Conservation (phyloP, 73 alveolate genomes). For the Symbiodinium natans region DNA sequence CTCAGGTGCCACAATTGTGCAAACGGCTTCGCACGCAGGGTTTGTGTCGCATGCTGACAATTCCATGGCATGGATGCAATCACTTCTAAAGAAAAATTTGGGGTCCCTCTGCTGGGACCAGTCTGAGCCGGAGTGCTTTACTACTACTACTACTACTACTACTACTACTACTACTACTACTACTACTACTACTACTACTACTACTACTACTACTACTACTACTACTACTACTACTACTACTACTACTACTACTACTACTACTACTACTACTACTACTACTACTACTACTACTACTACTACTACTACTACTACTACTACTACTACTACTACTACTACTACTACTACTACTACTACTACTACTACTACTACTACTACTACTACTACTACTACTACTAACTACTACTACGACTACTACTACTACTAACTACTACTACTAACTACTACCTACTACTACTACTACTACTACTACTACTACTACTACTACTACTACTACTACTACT, state of each 20-base stretch:
- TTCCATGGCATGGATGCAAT: no score
- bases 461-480: no score
- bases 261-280: slow-evolving; percentile 41
- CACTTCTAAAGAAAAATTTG: not conserved
- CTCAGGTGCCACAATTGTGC: no score
- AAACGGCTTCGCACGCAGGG: no score
- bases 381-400: not conserved
- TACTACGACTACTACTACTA: no score
- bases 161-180: slow-evolving; percentile 34
- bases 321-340: slow-evolving; percentile 42
- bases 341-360: slow-evolving; percentile 36
- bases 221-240: slow-evolving; percentile 29
- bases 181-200: slow-evolving; percentile 28
- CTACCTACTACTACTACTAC: no score
- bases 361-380: slow-evolving; percentile 29
- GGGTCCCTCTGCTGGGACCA: not conserved
- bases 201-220: slow-evolving; percentile 25
- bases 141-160: slow-evolving; percentile 38
- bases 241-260: slow-evolving; percentile 32
- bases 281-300: slow-evolving; percentile 36
- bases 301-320: slow-evolving; percentile 38
- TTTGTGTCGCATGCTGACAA: no score
- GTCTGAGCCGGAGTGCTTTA: not conserved
- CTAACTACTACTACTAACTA: no score
- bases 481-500: no score